These are phyloP conservation scores for Suillus subalutaceus DNA, from an alignment of 768 basidiomycete species.

Conservation along the genomic window DNA sequence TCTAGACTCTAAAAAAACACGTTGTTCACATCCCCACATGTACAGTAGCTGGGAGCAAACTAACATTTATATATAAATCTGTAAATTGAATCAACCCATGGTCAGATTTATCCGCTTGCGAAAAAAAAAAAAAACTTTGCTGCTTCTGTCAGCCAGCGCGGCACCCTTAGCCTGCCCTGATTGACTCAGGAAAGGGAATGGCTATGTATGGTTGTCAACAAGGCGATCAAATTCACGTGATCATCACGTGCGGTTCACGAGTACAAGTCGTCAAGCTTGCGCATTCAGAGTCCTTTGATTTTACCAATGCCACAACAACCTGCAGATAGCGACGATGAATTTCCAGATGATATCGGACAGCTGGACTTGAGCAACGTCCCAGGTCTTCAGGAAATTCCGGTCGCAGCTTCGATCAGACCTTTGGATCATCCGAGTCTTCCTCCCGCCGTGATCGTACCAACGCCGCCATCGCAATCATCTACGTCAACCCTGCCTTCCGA, in stretches of 20 bases:
- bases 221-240: neutral
- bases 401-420: neutral
- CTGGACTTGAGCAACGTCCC: slow-evolving; percentile 47
- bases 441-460: neutral
- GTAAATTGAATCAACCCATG: neutral
- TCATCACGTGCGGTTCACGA: neutral
- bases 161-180: neutral
- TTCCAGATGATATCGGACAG: slow-evolving; percentile 56
- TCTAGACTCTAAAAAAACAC: neutral
- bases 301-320: slow-evolving; percentile 25
- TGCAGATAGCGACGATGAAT: slow-evolving; percentile 48
- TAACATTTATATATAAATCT: neutral
- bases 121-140: neutral
- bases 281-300: neutral
- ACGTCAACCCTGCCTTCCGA: neutral
- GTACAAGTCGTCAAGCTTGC: neutral
- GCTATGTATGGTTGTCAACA: neutral
- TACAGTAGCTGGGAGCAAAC: neutral
- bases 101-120: neutral
- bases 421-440: slow-evolving; percentile 2
- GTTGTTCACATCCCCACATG: neutral
- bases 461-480: neutral
- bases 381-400: slow-evolving; percentile 27
- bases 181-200: neutral
- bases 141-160: neutral